Evolutionary conservation across 805 yeast genomes (phyloP).

Genomic region (Nakazawaea molendinolei): DNA sequence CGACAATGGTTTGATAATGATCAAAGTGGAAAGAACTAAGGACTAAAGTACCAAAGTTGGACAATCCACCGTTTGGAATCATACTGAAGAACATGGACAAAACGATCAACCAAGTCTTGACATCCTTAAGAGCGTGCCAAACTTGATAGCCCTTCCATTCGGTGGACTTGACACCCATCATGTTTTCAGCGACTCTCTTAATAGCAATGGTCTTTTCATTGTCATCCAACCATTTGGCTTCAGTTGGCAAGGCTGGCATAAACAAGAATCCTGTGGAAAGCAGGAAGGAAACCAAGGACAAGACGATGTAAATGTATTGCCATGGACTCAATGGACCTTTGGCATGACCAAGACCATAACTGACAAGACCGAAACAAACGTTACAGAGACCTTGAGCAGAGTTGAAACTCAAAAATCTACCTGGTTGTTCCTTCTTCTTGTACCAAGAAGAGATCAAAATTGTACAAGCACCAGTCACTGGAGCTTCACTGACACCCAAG

Average conservation of each 20-base stretch:
- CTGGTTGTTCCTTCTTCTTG: slow-evolving; percentile 27
- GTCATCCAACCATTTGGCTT: slow-evolving; percentile 22
- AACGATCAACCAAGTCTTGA: slow-evolving; percentile 18
- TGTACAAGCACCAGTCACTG: slow-evolving; percentile 27
- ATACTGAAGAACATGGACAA: slow-evolving; percentile 19
- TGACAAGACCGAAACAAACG: slow-evolving; percentile 21
- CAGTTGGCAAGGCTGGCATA: slow-evolving; percentile 22
- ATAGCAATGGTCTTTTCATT: slow-evolving; percentile 21
- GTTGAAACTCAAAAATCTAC: slow-evolving; percentile 20
- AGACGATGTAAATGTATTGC: slow-evolving; percentile 21
- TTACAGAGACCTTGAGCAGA: slow-evolving; percentile 23
- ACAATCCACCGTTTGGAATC: slow-evolving; percentile 25
- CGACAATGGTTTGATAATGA: slow-evolving; percentile 12
- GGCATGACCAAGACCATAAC: slow-evolving; percentile 28
- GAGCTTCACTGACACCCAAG: slow-evolving; percentile 30
- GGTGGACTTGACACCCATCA: slow-evolving; percentile 23
- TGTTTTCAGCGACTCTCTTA: slow-evolving; percentile 21
- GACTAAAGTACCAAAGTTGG: slow-evolving; percentile 22
- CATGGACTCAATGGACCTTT: slow-evolving; percentile 14
- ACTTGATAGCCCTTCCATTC: slow-evolving; percentile 22
- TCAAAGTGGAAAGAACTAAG: slow-evolving; percentile 14
- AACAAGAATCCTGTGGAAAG: slow-evolving; percentile 18
- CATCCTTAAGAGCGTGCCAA: slow-evolving; percentile 18
- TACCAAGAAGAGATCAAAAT: slow-evolving; percentile 24
- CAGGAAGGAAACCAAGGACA: slow-evolving; percentile 21